Conservation (phyloP, 208 protist genomes). For the Acanthamoeba castellanii region DNA sequence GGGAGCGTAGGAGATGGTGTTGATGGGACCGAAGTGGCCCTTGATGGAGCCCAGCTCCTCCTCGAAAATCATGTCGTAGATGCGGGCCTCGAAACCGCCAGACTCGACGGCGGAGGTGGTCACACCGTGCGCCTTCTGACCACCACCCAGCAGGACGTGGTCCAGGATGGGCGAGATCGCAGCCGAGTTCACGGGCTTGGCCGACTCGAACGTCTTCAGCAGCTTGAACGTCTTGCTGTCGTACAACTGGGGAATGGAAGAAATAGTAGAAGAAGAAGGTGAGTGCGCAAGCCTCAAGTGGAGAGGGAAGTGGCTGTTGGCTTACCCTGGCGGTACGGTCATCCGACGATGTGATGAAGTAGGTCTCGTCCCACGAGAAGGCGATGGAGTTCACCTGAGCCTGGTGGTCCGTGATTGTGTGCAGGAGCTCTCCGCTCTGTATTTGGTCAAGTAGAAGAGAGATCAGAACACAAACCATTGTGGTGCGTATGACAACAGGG, state of each 20-base stretch:
- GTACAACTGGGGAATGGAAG: slow-evolving; percentile 89
- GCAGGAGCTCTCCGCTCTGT: slow-evolving; percentile 78
- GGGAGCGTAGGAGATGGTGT: slow-evolving; percentile 96
- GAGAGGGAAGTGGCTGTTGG: neutral
- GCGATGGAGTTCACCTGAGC: slow-evolving; percentile 92
- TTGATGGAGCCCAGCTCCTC: slow-evolving; percentile 96
- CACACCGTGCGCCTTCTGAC: slow-evolving; percentile 96
- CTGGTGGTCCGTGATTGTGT: slow-evolving; percentile 79
- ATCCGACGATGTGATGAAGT: slow-evolving; percentile 95
- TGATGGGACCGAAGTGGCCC: slow-evolving; percentile 99
- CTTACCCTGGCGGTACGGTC: slow-evolving; percentile 94
- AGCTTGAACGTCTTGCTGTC: slow-evolving; percentile 94
- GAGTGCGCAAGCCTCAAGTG: neutral
- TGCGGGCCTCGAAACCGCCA: slow-evolving; percentile 96
- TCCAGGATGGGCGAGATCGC: slow-evolving; percentile 93
- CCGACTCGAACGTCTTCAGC: slow-evolving; percentile 96
- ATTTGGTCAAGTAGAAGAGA: neutral
- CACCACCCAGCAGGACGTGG: slow-evolving; percentile 96
- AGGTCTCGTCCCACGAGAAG: slow-evolving; percentile 93
- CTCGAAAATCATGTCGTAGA: slow-evolving; percentile 96
- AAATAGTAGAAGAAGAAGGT: neutral
- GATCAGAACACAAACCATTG: too few species aligned
- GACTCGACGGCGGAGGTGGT: slow-evolving; percentile 93
- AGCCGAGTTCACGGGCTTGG: slow-evolving; percentile 97
- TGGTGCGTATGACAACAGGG: too few species aligned